Percentiles rank a stretch among this genome's conserved stretches.
These are phyloP conservation scores for Auricularia heimuer DNA, from an alignment of 768 basidiomycete genomes.

Conservation along the genomic window DNA sequence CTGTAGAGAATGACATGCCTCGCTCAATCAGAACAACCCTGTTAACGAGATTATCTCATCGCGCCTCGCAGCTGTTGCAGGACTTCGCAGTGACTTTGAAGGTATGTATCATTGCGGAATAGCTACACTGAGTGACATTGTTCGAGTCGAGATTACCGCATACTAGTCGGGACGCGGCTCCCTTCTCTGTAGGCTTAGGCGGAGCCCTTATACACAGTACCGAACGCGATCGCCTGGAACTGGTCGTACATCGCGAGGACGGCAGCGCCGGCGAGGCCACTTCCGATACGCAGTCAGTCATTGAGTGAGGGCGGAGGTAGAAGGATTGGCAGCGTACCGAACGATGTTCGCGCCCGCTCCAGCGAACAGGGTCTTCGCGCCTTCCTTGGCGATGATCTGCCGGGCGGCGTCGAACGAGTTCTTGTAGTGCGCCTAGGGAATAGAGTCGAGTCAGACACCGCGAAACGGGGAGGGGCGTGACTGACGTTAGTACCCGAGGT, in stretches of 20 bases:
- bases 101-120: too few relatives aligned
- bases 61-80: too few relatives aligned
- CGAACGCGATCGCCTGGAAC: conserved; percentile 5
- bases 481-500: conserved; percentile 28
- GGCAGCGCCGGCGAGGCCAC: conserved; percentile 3
- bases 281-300: background rate
- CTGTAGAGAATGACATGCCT: too few relatives aligned
- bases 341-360: conserved; percentile 17
- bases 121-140: too few relatives aligned
- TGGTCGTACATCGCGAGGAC: conserved; percentile 7
- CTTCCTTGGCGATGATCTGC: conserved; percentile 34
- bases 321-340: conserved; percentile 5
- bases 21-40: too few relatives aligned
- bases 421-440: conserved; percentile 27
- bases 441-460: too few relatives aligned
- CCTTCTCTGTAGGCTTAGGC: too few relatives aligned
- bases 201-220: conserved; percentile 3
- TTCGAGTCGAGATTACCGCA: too few relatives aligned
- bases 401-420: conserved; percentile 29
- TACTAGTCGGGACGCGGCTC: too few relatives aligned
- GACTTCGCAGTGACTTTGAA: too few relatives aligned
- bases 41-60: too few relatives aligned
- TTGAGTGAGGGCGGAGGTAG: background rate
- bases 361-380: conserved; percentile 25
- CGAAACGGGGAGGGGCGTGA: background rate